Evolutionary conservation across 2,329 filamentous ascomycete genomes (phyloP), one percentile per base, ranked within the genome.

Genomic region (Aspergillus sp.): DNA sequence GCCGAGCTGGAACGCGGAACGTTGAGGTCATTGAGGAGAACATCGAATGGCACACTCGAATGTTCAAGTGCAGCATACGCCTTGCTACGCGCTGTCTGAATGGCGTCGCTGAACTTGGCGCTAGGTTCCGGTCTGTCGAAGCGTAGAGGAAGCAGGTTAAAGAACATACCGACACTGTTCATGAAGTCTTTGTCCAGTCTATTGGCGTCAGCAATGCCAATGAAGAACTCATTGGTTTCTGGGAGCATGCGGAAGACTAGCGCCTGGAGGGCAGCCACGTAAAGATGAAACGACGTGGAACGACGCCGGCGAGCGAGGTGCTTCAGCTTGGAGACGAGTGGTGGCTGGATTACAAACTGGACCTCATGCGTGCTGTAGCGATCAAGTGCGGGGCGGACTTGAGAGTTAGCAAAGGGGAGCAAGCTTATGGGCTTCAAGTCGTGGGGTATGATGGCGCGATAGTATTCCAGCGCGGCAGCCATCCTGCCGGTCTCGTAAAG

Each of bases 71-170:
- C 79, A 0, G 44, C 49, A 20, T 75, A 69, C 24, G 62, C 57
- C 50, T 62, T 60, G 0, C 60, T 50, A 1, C 65, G 55, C 2
- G 58, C 50, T 26, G 62, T 36, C 59, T 57, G 7, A 77, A 52
- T 2, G 60, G 57, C 10, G 71, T 65, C 1, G 26, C 59, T 14
- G 20, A 56, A 33, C 24, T 24, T n/a, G 33, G 19, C 33, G 38
- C 30, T 24, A 33, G 24, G 24, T 49, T n/a, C 13, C 24, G 49
- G 24, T 26, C 24, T 26, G 3, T 58, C 30, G 53, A 81, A 73
- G 1, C 68, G 66, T 1, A 82, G 46, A 2, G 80, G 73, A 1
- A 82, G 62, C 0, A 81, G 60, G 52, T 83, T 82, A 3, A 82
- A 54, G 44, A 76, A 77, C 44, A 73, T 62, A 2, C 80, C 81